Conservation (phyloP, 2,329 filamentous ascomycete genomes). For the Aspergillaceae sp. region DNA sequence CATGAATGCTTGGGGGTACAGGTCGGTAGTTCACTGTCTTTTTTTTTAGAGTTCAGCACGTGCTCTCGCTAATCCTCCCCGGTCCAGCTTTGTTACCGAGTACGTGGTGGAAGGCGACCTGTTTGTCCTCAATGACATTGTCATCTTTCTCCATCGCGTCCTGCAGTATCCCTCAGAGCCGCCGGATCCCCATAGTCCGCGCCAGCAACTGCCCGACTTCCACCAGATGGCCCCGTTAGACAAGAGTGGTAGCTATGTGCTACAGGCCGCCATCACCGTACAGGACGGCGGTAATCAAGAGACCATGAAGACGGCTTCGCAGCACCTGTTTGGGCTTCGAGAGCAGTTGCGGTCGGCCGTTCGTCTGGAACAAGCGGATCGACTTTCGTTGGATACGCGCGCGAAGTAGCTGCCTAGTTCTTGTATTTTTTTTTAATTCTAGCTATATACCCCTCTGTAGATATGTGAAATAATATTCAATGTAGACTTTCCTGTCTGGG, state of each 20-base stretch:
- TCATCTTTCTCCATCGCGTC: constrained; percentile 49
- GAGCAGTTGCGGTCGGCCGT: constrained; percentile 48
- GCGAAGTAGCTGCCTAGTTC: constrained; percentile 38
- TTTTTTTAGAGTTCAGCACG: neutral
- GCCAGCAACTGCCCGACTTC: constrained; percentile 35
- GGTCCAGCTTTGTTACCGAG: constrained; percentile 46
- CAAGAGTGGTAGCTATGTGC: constrained; percentile 48
- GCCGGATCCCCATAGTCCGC: constrained; percentile 24
- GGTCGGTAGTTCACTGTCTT: constrained; percentile 31
- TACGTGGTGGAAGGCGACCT: constrained; percentile 50
- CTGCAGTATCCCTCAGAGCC: constrained; percentile 37
- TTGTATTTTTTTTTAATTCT: constrained; percentile 4
- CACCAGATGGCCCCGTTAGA: constrained; percentile 45
- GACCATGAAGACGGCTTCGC: constrained; percentile 45
- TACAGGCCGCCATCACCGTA: constrained; percentile 51
- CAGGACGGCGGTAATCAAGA: constrained; percentile 48
- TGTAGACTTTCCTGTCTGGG: too few species aligned
- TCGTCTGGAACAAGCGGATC: constrained; percentile 49
- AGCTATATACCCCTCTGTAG: constrained; percentile 6
- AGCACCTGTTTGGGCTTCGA: constrained; percentile 48
- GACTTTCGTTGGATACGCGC: constrained; percentile 52
- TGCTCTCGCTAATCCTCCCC: constrained; percentile 4
- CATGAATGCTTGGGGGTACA: constrained; percentile 47
- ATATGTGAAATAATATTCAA: too few species aligned
- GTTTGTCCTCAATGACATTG: constrained; percentile 50